Evolutionary conservation across 768 basidiomycete genomes (phyloP), one percentile per base, ranked within the genome.

Genomic region (Boletus speciosus): DNA sequence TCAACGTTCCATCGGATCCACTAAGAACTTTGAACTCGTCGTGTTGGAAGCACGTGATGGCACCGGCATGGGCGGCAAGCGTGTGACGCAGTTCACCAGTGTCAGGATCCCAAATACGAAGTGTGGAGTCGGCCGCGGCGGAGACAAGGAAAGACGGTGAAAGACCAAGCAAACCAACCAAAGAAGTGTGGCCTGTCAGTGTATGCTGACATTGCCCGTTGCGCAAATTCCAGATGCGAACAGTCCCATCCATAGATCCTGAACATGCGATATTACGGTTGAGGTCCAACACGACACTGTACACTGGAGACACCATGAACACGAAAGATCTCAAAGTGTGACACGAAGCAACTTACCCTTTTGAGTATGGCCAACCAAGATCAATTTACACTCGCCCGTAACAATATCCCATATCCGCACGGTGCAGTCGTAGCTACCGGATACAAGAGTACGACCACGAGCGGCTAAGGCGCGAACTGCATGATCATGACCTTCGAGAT

Each of bases 21-120:
- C 89, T 92, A 29, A 99, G 80, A 42, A 98, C 92, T 68, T 97
- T 98, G 77, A 91, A 93, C 68, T 98, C 95, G 69, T 98, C 96
- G 61, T 97, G 94, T 71, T 96, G 93, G 79, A 98, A 98, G 74
- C 96, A 99, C 16, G 97, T 98, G 61, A 99, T 98, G n/a, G 96
- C 94, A 21, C 95, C 96, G 6, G 88, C 89, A 69, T 98, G 96
- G 1, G 91, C 93, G 4, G 87, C 85, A 31, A 99, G 81, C 0
- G 87, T 85, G 60, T 94, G 88, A 37, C 81, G 83, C 31, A 91
- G 77, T 54, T 85, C 84, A 51, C 93, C 92, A 1, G 83, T 83
- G 36, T 86, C 83, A 2, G 94, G 90, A 65, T 98, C 88, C 96
- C 96, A 98, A 39, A 98, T 82, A 8, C 95, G 86, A 8, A 99